A percentile compares a stretch with the other conserved stretches of the same genome.
Evolutionary conservation across 23 red algal species (phyloP).

Genomic region (Gracilaria caudata): DNA sequence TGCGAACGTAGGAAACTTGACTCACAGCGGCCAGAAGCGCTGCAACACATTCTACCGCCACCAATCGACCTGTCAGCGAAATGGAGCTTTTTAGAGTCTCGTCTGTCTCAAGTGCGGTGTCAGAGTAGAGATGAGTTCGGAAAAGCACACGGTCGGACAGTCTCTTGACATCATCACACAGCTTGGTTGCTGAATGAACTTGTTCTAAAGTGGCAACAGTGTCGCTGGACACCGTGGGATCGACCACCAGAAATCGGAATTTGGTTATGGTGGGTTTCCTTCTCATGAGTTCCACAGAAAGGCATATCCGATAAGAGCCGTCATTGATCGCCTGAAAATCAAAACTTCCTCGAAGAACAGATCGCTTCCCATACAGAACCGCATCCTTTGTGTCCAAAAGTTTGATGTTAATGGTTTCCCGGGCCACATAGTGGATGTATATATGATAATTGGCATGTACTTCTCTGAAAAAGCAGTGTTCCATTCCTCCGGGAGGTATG

Average conservation of each 20-base stretch:
- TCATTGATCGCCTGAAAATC: slow-evolving; percentile 29
- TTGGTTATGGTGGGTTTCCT: slow-evolving; percentile 49
- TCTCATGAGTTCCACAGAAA: slow-evolving; percentile 42
- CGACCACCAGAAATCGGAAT: slow-evolving; percentile 47
- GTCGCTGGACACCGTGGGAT: slow-evolving; percentile 23
- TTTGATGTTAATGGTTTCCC: slow-evolving; percentile 50
- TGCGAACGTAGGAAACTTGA: slow-evolving; percentile 55
- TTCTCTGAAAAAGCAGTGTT: slow-evolving; percentile 55
- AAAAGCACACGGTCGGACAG: slow-evolving; percentile 36
- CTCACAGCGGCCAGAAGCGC: slow-evolving; percentile 34
- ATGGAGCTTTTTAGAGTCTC: slow-evolving; percentile 49
- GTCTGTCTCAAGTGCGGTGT: slow-evolving; percentile 53
- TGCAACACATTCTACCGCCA: slow-evolving; percentile 53
- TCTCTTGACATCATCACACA: slow-evolving; percentile 25
- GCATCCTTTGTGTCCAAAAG: slow-evolving; percentile 10
- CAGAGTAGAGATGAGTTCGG: slow-evolving; percentile 48
- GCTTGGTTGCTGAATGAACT: slow-evolving; percentile 9
- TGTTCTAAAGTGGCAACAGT: slow-evolving; percentile 37
- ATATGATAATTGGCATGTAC: slow-evolving; percentile 40
- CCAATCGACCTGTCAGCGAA: slow-evolving; percentile 32
- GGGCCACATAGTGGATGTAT: slow-evolving; percentile 45
- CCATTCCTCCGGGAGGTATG: slow-evolving; percentile 44
- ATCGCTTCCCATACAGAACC: slow-evolving; percentile 9
- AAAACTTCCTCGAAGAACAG: slow-evolving; percentile 31
- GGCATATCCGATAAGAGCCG: slow-evolving; percentile 48